Percentiles rank a stretch among this genome's conserved stretches.
Evolutionary conservation across 78 protist species (phyloP).

Genomic region (Pelomyxa schiedti): DNA sequence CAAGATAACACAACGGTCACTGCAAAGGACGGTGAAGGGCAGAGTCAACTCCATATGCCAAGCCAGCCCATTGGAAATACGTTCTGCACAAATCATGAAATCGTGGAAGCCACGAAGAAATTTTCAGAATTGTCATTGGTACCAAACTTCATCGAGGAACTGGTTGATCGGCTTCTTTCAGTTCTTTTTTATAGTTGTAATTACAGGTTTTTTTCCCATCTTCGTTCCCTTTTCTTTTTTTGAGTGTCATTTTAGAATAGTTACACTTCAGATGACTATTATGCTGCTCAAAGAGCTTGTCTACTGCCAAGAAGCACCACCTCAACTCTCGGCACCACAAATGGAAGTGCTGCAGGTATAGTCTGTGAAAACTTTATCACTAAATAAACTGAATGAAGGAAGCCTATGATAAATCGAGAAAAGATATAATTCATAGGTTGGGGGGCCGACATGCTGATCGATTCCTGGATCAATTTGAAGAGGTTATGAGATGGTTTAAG

Average conservation of each 20-base stretch:
- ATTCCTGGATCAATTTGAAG: slow-evolving; percentile 51
- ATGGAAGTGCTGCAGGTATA: slow-evolving; percentile 11
- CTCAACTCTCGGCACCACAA: slow-evolving; percentile 30
- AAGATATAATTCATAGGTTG: slow-evolving; percentile 23
- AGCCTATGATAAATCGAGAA: slow-evolving; percentile 22
- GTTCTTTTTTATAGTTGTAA: slow-evolving; percentile 32
- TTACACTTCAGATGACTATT: slow-evolving; percentile 42
- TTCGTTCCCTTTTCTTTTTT: slow-evolving; percentile 18
- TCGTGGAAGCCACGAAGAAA: too few species aligned
- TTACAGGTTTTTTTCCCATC: too few species aligned
- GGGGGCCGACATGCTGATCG: slow-evolving; percentile 9
- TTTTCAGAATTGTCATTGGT: too few species aligned
- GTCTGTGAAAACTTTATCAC: background rate
- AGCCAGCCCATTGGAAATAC: too few species aligned
- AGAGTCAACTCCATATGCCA: too few species aligned
- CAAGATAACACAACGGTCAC: too few species aligned
- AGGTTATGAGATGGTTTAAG: slow-evolving; percentile 26
- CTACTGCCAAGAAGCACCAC: slow-evolving; percentile 31
- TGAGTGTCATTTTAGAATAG: slow-evolving; percentile 28
- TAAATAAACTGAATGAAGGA: background rate
- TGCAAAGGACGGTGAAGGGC: too few species aligned
- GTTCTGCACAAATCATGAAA: background rate
- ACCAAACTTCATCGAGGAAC: too few species aligned
- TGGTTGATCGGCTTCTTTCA: slow-evolving; percentile 17
- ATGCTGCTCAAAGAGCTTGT: slow-evolving; percentile 44